Base-by-base conservation (phyloP, 1,139 yeast genomes). In the Sugiyamaella xylanicola region DNA sequence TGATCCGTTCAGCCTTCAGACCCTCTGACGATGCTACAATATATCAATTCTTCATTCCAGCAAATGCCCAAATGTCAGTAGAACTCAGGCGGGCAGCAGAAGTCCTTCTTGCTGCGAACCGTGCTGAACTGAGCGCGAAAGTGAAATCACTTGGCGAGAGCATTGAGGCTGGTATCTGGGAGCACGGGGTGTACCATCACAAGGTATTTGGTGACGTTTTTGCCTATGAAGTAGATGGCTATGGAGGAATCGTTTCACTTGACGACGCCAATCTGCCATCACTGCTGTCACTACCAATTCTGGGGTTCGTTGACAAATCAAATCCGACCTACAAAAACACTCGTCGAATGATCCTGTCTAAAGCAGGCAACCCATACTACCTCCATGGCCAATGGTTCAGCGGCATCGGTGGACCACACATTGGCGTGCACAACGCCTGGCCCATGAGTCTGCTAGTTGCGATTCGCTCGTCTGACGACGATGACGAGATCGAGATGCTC, bases 241-340 rank as follows among this genome's bases (percentile, higher is more conserved):
- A 80, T 68, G 96, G 96, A 1, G 79, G 95, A 29, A 63, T 79
- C 0, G 73, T 82, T 13, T 76, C 85, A 58, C 89, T 91, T 95
- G 97, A 90, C 69, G 97, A 90, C 71, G 97, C 97, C 20, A 90
- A 90, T 64, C 77, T 91, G 32, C 97, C 97, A 0, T 88, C 96
- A 0, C 76, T 90, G 42, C 74, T 90, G 42, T 81, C 96, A 0
- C 76, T 91, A 29, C 96, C 97, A 0, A 93, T 87, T 62, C 72
- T 89, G 71, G 96, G 96, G 0, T 87, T 81, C 66, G 64, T 82
- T 8, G 70, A 75, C 9, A 66, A 64, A 4, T 70, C 77, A 44
- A 86, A 89, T 67, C 76, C 76, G 44, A 69, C 87, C 0, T 90
- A 91, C 69, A 85, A 83, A 66, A 88, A 87, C 66, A 91, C 97